Base-by-base conservation (phyloP, 2,329 filamentous ascomycete species). In the Epichloe hybrida region DNA sequence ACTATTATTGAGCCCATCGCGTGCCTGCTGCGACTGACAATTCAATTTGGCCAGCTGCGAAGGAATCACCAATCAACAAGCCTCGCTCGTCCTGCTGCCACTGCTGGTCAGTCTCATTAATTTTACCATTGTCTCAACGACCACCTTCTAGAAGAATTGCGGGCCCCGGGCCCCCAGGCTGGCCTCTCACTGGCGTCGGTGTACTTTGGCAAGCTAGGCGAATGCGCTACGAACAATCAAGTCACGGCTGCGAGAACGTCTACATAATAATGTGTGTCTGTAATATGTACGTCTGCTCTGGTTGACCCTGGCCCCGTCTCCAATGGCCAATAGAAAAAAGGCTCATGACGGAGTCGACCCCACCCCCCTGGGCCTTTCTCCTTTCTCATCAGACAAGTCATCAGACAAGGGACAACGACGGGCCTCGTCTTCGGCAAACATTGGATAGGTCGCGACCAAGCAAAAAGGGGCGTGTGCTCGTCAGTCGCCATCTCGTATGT, bases 141-240 rank as follows among this genome's bases (percentile, higher is more conserved):
- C 50, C 55, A 35, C 9, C 39, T 65, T 65, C 63, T 65, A 63
- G 63, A 65, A 65, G 62, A 58, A 46, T 47, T 57, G 56, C 57
- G 57, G 58, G 57, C 55, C 23, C 23, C 2, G 6, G 23, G 6
- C 23, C 59, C 54, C 54, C 54, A 57, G 52, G 55, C 53, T 57
- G 17, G n/a, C 27, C 27, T 31, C 27, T 31, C 27, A 11, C 23
- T 31, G 27, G 27, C 27, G 27, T 31, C 27, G 27, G 27, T 31
- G 8, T 31, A 11, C 27, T 31, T 11, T 31, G 27, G 27, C 27
- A 11, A 31, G 27, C 27, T 31, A 31, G 27, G 31, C 42, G 46
- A 20, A 27, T 20, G 27, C 39, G 40, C 39, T 43, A 37, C 42
- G 44, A 35, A 44, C 50, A 52, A 50, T 44, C 38, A 49, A 44